Evolutionary conservation across 1,139 yeast genomes (phyloP), one percentile per base, ranked within the genome.

Genomic region (Candida pseudoviswanathii): DNA sequence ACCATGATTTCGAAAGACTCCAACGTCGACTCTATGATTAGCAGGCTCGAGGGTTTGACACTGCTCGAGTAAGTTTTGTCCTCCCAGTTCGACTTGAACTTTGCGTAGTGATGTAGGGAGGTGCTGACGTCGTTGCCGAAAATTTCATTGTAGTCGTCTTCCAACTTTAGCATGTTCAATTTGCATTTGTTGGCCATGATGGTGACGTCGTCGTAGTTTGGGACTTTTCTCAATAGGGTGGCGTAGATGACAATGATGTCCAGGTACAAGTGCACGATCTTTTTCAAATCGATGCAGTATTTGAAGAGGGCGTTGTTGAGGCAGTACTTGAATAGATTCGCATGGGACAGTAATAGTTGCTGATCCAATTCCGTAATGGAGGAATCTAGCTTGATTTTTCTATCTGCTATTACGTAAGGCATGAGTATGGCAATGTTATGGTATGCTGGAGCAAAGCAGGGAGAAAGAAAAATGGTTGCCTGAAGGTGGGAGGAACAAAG

Each of bases 201-300:
- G 4, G 78, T 71, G 45, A 76, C 60, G 56, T 76, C 80, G 44
- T 74, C 78, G 52, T 73, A 75, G 52, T 72, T 63, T 25, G 77
- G 75, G 26, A 76, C 67, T 54, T 76, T 76, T 45, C 63, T 59
- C 39, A 76, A 59, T 40, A 76, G 61, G 10, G 79, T 73, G 44
- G 73, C 60, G 58, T 75, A 76, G 27, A 75, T 74, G 49, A 73
- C 71, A 41, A 74, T 58, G 42, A 73, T 64, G 55, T 76, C 81
- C 32, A 66, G 60, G 53, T 66, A 73, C 31, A 75, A 62, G 56
- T 74, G 78, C 5, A 73, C 59, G 22, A 71, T 59, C 41, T 64
- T 64, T 57, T 73, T 72, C 45, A 71, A 53, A 43, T 62, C 60
- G 22, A 66, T 56, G 11, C 75, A 57, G 47, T 62, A 67, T 45